Evolutionary conservation across 306 rosid species (phyloP), one percentile per base, ranked within the genome.

Genomic region (Carpinus viminea): DNA sequence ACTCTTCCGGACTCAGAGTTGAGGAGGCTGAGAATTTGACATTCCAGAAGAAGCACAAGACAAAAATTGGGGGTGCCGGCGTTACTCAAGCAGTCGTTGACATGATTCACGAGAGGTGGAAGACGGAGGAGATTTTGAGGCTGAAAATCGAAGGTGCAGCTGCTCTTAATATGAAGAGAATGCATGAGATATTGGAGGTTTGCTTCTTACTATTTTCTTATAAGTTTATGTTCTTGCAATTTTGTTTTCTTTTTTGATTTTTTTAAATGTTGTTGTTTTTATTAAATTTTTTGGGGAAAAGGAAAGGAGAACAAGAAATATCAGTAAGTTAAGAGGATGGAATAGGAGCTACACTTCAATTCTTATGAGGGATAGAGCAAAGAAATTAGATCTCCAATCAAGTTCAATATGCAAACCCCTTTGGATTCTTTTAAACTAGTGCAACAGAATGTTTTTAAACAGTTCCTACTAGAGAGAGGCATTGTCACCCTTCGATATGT

Each of bases 101-200:
- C 64, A 89, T 75, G 86, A 95, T 93, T 84, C 96, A 90, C 76
- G 99, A 91, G 83, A 89, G 83, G 78, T 95, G 99, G 98, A 92
- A 90, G 88, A 75, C 85, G 0, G 77, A 88, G 0, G 99, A 95
- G 89, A 91, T 93, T 81, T 97, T 95, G 80, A 86, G 99, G 82
- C 87, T 95, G 21, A 93, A 90, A 86, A 87, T 95, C 2, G 96
- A 92, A 83, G 99, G 99, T 24, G 88, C 89, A 1, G 90, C 99
- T 62, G 99, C 98, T 4, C 97, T 95, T 72, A 95, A 95, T 85
- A 95, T 95, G 99, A 93, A 76, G 85, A 90, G 98, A 83, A 91
- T 90, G 93, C 99, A 95, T 77, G 98, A 95, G 84, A 90, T 95
- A 74, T 74, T 95, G 21, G 98, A 95, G 98, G 98, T 95, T 80